phyloP scores from a whole-genome alignment of 2,329 filamentous ascomycete genomes.

The Xylaria arbuscula region DNA sequence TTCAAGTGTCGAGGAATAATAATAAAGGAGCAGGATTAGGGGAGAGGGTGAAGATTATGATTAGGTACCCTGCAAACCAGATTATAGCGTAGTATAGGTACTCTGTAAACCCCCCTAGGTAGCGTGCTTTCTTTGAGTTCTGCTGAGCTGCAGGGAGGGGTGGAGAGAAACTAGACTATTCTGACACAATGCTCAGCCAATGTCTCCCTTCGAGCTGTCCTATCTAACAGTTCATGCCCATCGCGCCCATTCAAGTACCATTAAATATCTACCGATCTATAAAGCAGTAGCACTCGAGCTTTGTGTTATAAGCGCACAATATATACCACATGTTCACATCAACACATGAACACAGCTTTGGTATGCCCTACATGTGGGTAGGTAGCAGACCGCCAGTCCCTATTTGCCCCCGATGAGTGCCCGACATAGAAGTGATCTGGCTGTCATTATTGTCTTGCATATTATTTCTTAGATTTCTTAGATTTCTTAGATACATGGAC shows the following conservation, averaged over 20 bases:
- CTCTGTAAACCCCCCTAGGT: too few species aligned
- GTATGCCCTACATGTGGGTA: not conserved
- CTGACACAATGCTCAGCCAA: conserved; percentile 5
- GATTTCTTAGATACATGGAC: not conserved
- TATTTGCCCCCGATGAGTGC: not conserved
- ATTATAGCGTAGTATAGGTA: too few species aligned
- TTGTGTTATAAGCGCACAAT: not conserved
- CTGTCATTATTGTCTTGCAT: not conserved
- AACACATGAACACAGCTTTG: not conserved
- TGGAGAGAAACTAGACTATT: not conserved
- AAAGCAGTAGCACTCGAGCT: not conserved
- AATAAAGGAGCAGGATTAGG: not conserved
- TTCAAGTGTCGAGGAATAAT: not conserved
- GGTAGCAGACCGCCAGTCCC: not conserved
- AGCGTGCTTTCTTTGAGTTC: not conserved
- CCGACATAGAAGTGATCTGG: not conserved
- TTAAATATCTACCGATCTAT: not conserved
- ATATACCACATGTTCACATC: not conserved
- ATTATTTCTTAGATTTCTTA: not conserved
- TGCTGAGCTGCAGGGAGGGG: not conserved
- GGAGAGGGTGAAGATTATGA: not conserved
- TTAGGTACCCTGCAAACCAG: not conserved
- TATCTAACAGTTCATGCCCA: not conserved
- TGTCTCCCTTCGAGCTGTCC: not conserved
- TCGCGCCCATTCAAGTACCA: not conserved